Conservation (phyloP, 345 rosid genomes). For the Eutrema yunnanense region DNA sequence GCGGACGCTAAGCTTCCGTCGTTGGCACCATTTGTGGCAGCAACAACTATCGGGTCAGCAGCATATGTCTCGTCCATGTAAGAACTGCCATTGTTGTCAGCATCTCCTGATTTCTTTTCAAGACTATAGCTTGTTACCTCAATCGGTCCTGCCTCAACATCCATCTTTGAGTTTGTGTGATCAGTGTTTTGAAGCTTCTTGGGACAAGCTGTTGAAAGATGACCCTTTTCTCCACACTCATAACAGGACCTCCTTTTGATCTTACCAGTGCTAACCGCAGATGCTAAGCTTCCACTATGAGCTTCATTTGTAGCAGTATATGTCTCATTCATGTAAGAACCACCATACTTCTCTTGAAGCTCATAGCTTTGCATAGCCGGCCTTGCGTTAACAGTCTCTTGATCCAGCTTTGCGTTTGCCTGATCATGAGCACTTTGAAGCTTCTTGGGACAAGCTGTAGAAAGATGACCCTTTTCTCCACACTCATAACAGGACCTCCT, state of each 20-base stretch:
- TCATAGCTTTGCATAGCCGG: conserved; percentile 63
- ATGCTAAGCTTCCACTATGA: conserved; percentile 9
- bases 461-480: conserved; percentile 75
- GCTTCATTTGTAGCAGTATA: conserved; percentile 10
- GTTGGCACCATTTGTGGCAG: conserved; percentile 8
- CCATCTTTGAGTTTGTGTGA: conserved; percentile 33
- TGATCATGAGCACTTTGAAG: conserved; percentile 27
- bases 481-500: conserved; percentile 75
- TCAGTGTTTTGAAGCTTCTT: conserved; percentile 36
- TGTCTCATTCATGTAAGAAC: conserved; percentile 23
- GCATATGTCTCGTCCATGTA: conserved; percentile 3
- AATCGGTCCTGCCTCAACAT: conserved; percentile 56
- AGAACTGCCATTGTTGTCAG: conserved; percentile 28
- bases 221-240: conserved; percentile 76
- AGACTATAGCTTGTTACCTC: conserved; percentile 55
- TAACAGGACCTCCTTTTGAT: conserved; percentile 68
- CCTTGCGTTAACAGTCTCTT: conserved; percentile 46
- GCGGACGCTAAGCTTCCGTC: neutral
- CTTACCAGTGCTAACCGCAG: conserved; percentile 43
- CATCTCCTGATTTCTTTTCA: conserved; percentile 27
- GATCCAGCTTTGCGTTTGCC: conserved; percentile 44
- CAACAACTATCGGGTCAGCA: neutral
- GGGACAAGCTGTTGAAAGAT: conserved; percentile 66
- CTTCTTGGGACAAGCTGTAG: conserved; percentile 68
- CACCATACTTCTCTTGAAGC: conserved; percentile 36